Evolutionary conservation across 139 green algal genomes (phyloP).

Genomic region (Edaphochlamys debaryana): DNA sequence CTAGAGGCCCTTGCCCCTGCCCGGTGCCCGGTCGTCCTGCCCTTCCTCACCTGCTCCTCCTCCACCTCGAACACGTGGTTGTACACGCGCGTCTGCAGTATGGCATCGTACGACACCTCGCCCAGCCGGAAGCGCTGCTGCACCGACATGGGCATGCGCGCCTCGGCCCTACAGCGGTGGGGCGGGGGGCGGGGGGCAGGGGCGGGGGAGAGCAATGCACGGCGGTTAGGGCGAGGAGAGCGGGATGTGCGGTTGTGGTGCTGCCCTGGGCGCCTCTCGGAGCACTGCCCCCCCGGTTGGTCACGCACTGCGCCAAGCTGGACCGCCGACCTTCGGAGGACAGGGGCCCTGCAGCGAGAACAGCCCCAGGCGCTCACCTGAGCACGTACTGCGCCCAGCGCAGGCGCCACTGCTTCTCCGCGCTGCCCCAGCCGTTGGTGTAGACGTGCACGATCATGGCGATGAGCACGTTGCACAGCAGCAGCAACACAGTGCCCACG

Average conservation of each 20-base stretch:
- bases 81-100: constrained; percentile 44
- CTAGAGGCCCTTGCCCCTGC: too few relatives aligned
- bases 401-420: constrained; percentile 48
- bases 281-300: too few relatives aligned
- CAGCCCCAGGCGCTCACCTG: constrained; percentile 4
- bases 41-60: constrained; percentile 23
- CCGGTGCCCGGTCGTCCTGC: too few relatives aligned
- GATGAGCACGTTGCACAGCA: constrained; percentile 62
- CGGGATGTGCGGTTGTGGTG: too few relatives aligned
- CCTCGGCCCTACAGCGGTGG: constrained; percentile 44
- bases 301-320: too few relatives aligned
- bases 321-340: too few relatives aligned
- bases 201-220: too few relatives aligned
- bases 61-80: constrained; percentile 71
- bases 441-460: constrained; percentile 44
- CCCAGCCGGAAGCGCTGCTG: constrained; percentile 53
- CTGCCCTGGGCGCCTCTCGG: too few relatives aligned
- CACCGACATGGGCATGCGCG: constrained; percentile 44
- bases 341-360: too few relatives aligned
- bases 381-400: constrained; percentile 59
- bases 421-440: background rate
- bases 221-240: too few relatives aligned
- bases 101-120: constrained; percentile 44
- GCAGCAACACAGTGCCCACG: constrained; percentile 53
- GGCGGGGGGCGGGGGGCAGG: background rate